phyloP scores from a whole-genome alignment of 2,329 filamentous ascomycete genomes.

The Ceratocystis papillata region DNA sequence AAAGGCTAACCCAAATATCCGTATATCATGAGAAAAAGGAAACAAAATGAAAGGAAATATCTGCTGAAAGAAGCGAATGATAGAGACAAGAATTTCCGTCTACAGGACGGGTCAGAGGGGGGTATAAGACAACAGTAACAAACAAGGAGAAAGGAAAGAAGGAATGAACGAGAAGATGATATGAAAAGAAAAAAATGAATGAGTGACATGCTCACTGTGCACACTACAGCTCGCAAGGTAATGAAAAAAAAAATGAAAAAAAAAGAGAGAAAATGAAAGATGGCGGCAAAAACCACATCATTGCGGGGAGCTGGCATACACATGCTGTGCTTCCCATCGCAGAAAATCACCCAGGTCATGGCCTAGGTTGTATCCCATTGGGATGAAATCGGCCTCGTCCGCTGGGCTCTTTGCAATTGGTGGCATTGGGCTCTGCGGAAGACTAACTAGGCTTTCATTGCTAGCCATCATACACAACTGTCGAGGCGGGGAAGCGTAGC shows the following conservation, averaged over 20 bases:
- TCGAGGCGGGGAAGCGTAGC: background rate
- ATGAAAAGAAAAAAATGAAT: constrained; percentile 17
- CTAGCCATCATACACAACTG: background rate
- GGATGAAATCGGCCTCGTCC: constrained; percentile 34
- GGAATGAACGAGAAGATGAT: constrained; percentile 14
- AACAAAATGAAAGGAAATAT: constrained; percentile 9
- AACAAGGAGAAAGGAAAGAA: constrained; percentile 15
- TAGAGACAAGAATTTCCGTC: background rate
- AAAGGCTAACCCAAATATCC: constrained; percentile 14
- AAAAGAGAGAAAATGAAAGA: constrained; percentile 10
- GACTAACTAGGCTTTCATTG: constrained; percentile 34
- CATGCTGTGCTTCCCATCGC: constrained; percentile 45
- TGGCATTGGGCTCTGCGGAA: constrained; percentile 43
- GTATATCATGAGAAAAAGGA: constrained; percentile 18
- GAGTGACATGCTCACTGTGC: no score
- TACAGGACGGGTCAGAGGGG: background rate
- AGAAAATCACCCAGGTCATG: constrained; percentile 51
- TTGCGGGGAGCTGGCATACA: constrained; percentile 32
- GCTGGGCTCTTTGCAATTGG: constrained; percentile 36
- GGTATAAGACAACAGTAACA: constrained; percentile 20
- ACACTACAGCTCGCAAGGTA: background rate
- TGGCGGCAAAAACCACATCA: background rate
- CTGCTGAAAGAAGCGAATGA: background rate
- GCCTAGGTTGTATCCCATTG: constrained; percentile 51
- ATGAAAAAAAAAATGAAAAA: constrained; percentile 13